These are phyloP conservation scores for Ophioceras dolichostomum DNA, from an alignment of 2,329 filamentous ascomycete genomes.

Conservation along the genomic window DNA sequence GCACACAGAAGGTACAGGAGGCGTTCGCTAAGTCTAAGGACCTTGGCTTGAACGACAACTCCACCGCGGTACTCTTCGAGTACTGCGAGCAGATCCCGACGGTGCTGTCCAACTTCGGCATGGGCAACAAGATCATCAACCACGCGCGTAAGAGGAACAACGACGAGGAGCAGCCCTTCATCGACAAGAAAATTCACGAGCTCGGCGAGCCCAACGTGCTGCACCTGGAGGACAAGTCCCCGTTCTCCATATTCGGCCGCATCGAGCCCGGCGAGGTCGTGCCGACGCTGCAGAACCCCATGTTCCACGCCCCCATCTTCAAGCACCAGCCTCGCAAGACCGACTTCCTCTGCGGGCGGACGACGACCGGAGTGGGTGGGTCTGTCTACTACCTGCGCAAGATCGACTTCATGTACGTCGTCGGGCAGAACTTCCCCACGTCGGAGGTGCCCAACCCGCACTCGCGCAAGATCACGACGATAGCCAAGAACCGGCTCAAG, in stretches of 20 bases:
- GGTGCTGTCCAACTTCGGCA: constrained; percentile 90
- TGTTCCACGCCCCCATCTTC: constrained; percentile 92
- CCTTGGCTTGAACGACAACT: constrained; percentile 79
- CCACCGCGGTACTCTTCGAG: constrained; percentile 76
- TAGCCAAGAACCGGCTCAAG: constrained; percentile 92
- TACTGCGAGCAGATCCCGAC: constrained; percentile 91
- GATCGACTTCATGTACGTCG: constrained; percentile 81
- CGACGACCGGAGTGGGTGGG: constrained; percentile 65
- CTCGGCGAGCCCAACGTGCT: constrained; percentile 83
- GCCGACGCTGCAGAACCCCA: constrained; percentile 83
- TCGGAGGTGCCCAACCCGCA: constrained; percentile 89
- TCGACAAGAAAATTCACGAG: constrained; percentile 45
- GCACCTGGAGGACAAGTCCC: constrained; percentile 87
- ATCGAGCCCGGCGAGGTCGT: constrained; percentile 86
- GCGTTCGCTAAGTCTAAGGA: constrained; percentile 73
- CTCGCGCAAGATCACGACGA: constrained; percentile 88
- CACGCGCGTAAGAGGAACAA: constrained; percentile 83
- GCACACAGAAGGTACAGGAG: constrained; percentile 64
- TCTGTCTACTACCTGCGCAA: constrained; percentile 74
- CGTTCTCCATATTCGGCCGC: constrained; percentile 88
- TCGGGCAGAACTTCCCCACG: constrained; percentile 86
- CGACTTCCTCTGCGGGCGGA: constrained; percentile 82
- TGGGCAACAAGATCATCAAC: constrained; percentile 93
- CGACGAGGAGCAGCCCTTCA: constrained; percentile 56
- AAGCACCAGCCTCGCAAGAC: constrained; percentile 65